Evolutionary conservation across 768 basidiomycete species (phyloP).

Genomic region (Boletus rubroflammeus): DNA sequence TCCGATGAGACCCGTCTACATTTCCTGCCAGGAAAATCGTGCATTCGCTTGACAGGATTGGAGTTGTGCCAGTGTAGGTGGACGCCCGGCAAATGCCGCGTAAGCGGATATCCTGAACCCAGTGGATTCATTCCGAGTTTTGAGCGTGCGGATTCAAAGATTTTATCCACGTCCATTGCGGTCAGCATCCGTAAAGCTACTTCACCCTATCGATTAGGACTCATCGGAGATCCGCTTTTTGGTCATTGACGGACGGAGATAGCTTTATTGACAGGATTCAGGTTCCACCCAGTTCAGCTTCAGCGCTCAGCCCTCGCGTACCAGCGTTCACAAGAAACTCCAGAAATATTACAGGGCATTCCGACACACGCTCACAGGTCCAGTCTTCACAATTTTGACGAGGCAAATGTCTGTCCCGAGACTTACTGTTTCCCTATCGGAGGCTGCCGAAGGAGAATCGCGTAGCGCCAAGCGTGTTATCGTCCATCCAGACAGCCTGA

Average conservation of each 20-base stretch:
- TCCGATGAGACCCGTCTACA: neutral
- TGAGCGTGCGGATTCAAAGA: slow-evolving; percentile 5
- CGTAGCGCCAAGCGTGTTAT: slow-evolving; percentile 62
- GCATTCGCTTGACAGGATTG: neutral
- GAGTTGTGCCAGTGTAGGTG: no score
- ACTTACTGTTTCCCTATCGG: slow-evolving; percentile 41
- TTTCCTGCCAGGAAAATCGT: neutral
- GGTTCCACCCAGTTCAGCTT: neutral
- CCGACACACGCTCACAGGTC: neutral
- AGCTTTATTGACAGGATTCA: slow-evolving; percentile 3
- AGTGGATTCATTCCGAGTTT: neutral
- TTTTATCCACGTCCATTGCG: slow-evolving; percentile 11
- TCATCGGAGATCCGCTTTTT: neutral
- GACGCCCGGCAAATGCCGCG: slow-evolving; percentile 15
- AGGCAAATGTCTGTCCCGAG: slow-evolving; percentile 15
- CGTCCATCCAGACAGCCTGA: slow-evolving; percentile 60
- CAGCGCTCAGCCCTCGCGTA: neutral
- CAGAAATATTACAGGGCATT: neutral
- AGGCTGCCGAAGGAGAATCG: slow-evolving; percentile 34
- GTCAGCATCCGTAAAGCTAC: slow-evolving; percentile 1
- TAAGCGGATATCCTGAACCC: neutral
- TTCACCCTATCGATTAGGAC: slow-evolving; percentile 1
- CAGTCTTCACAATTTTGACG: neutral
- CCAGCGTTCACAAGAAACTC: neutral
- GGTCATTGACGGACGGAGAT: neutral